Conservation (phyloP, 768 basidiomycete genomes). For the Auricularia cornea region DNA sequence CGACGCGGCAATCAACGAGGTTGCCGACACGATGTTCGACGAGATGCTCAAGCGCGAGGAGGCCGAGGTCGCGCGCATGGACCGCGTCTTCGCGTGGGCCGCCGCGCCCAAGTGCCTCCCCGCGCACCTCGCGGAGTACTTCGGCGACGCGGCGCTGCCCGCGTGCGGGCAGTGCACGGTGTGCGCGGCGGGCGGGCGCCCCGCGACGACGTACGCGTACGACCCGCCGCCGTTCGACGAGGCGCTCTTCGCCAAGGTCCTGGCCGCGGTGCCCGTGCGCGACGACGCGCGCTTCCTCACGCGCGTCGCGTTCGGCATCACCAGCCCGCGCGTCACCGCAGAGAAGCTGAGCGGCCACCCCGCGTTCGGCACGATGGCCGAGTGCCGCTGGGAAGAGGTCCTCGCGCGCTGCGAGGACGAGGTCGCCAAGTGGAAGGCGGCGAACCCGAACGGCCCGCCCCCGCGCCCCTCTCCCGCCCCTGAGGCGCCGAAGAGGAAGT, state of each 20-base stretch:
- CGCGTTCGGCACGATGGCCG: constrained; percentile 37
- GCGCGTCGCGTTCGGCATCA: constrained; percentile 42
- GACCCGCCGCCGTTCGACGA: constrained; percentile 19
- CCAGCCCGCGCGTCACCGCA: constrained; percentile 35
- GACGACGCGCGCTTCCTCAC: constrained; percentile 44
- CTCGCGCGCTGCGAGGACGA: constrained; percentile 34
- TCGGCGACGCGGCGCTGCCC: constrained; percentile 36
- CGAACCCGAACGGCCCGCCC: neutral
- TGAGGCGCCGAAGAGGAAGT: neutral
- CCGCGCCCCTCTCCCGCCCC: neutral
- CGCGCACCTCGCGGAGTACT: constrained; percentile 33
- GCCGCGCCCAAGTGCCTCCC: constrained; percentile 35
- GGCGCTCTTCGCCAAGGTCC: constrained; percentile 27
- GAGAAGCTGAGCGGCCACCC: constrained; percentile 36
- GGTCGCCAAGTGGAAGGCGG: constrained; percentile 15
- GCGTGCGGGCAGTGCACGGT: constrained; percentile 37
- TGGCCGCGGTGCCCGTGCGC: constrained; percentile 33
- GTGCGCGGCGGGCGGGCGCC: constrained; percentile 29
- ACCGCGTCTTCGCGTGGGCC: constrained; percentile 31
- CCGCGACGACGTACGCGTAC: constrained; percentile 22
- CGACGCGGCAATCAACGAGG: constrained; percentile 22
- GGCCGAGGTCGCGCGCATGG: constrained; percentile 32
- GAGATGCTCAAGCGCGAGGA: constrained; percentile 35
- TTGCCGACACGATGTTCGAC: constrained; percentile 27
- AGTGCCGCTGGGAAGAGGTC: constrained; percentile 32